Percentiles rank a stretch among this genome's conserved stretches.
Conservation (phyloP, 2,329 filamentous ascomycete species). For the Fragosphaeria purpurea region DNA sequence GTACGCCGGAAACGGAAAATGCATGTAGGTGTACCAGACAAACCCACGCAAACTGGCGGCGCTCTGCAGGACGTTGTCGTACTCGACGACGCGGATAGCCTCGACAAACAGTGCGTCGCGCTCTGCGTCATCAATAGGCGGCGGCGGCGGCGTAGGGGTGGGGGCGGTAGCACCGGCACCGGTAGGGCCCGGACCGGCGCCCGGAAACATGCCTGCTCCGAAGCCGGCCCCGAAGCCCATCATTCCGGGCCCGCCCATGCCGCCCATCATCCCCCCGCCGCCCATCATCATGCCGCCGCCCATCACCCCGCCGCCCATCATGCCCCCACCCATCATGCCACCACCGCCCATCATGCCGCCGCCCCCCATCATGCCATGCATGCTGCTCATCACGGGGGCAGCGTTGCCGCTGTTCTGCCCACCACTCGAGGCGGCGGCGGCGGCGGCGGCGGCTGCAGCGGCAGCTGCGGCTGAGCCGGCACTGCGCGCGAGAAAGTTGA, state of each 20-base stretch:
- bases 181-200: neutral
- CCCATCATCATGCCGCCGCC: neutral
- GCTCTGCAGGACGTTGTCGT: conserved; percentile 45
- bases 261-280: conserved; percentile 3
- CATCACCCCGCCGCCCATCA: neutral
- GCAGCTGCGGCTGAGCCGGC: conserved; percentile 6
- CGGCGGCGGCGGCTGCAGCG: neutral
- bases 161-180: neutral
- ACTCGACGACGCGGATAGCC: conserved; percentile 48
- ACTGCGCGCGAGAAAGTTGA: conserved; percentile 39
- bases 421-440: conserved; percentile 14
- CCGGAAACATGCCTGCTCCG: neutral
- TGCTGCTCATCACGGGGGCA: neutral
- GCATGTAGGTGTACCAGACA: conserved; percentile 48
- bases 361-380: conserved; percentile 1
- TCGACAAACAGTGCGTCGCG: conserved; percentile 43
- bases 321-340: neutral
- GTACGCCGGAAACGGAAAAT: conserved; percentile 52
- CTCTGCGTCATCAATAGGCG: conserved; percentile 28
- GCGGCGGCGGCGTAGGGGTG: neutral
- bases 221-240: neutral
- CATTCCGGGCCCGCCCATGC: neutral
- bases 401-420: neutral
- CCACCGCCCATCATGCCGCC: neutral
- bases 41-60: conserved; percentile 41